Evolutionary conservation across 2,329 filamentous ascomycete species (phyloP), one percentile per base, ranked within the genome.

Genomic region (Xylaria sp.): DNA sequence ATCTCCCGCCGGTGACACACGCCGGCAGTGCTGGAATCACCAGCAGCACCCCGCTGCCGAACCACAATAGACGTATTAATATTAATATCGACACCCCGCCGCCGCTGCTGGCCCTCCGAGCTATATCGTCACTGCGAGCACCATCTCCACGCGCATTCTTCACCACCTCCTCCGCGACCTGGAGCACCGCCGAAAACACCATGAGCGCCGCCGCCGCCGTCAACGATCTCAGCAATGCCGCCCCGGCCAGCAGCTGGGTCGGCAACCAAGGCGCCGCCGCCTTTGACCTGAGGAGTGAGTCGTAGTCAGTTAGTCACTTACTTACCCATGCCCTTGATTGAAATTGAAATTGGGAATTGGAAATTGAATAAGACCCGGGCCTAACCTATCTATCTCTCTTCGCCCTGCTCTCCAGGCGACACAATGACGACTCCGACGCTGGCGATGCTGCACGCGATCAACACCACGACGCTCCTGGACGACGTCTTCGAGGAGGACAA

Each of bases 401-500:
- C 46, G 46, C 46, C 25, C 56, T 46, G 41, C 41, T 59, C 20
- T 54, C 13, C n/a, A 89, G 87, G 87, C 77, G 91, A 93, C 78
- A 89, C 88, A 5, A 85, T 92, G 77, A 93, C 91, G 2, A 91
- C 89, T 1, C 91, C 91, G 7, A 92, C 90, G 0, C 75, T 84
- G 3, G 86, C 89, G 28, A 94, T 94, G 92, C 87, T 94, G 44
- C 80, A 84, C 46, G 91, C 92, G 12, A 93, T 94, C 74, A 82
- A 87, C 69, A 84, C 87, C 64, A 89, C 89, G 23, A 91, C 90
- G 1, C 86, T 94, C 39, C 85, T 91, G n/a, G 92, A 94, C 80
- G 92, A 94, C 78, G 91, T 94, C 68, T 91, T 90, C 77, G 81
- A 84, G 74, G 91, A 93, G 80, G 92, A 94, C 76, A 84, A 87